phyloP scores from a whole-genome alignment of 257 asterid genomes.

The Ilex asprella region DNA sequence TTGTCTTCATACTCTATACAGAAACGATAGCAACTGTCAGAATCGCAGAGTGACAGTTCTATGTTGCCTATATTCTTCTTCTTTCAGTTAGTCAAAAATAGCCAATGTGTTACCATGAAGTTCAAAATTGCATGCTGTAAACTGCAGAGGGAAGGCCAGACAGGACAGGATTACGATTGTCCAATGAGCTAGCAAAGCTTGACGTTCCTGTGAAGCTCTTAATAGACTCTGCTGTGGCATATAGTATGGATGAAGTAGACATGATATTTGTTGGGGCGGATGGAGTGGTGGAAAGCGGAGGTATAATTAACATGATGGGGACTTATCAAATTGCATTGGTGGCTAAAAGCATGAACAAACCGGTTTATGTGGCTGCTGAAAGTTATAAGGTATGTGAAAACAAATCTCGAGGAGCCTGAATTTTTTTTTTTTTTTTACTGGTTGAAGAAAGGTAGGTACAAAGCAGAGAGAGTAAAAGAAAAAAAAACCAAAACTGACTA shows the following conservation, averaged over 20 bases:
- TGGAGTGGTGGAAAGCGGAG: constrained; percentile 94
- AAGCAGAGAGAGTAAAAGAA: too few species aligned
- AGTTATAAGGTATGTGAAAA: constrained; percentile 66
- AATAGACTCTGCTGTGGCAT: constrained; percentile 95
- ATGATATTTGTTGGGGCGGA: constrained; percentile 97
- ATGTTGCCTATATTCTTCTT: too few species aligned
- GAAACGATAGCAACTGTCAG: too few species aligned
- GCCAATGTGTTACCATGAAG: neutral
- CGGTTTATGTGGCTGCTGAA: constrained; percentile 93
- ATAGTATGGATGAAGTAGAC: constrained; percentile 91
- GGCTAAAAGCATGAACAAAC: constrained; percentile 94
- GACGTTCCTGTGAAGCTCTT: constrained; percentile 87
- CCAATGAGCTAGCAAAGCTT: constrained; percentile 84
- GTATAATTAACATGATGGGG: constrained; percentile 95
- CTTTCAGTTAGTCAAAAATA: neutral
- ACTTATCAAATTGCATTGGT: constrained; percentile 93
- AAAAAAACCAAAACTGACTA: too few species aligned
- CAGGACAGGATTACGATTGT: constrained; percentile 70
- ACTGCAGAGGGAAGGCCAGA: constrained; percentile 93
- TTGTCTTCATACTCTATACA: too few species aligned
- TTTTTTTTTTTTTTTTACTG: neutral
- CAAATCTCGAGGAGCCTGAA: neutral
- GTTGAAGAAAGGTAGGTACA: too few species aligned
- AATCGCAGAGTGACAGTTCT: too few species aligned
- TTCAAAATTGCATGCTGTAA: constrained; percentile 5